These are phyloP conservation scores for Aspergillus proliferans DNA, from an alignment of 2,329 filamentous ascomycete genomes.

Conservation along the genomic window DNA sequence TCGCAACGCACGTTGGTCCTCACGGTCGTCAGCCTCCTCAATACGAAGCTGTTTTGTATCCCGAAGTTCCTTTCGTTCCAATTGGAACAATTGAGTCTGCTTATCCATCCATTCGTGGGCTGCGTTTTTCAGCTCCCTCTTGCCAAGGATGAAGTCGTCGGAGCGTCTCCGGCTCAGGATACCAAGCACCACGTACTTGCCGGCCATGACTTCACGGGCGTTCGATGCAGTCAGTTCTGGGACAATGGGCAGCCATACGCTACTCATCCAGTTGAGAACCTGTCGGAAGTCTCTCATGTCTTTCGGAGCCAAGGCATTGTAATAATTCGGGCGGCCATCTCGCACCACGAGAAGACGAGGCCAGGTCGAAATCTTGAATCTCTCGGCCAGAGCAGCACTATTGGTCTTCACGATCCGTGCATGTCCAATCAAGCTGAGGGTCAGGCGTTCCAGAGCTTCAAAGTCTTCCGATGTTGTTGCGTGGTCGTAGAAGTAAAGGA, in stretches of 20 bases:
- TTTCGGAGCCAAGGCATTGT: constrained; percentile 74
- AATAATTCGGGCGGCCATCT: constrained; percentile 85
- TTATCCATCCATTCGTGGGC: constrained; percentile 98
- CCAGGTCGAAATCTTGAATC: constrained; percentile 96
- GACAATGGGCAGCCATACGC: constrained; percentile 91
- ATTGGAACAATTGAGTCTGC: constrained; percentile 82
- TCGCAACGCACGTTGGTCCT: constrained; percentile 78
- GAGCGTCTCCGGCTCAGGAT: constrained; percentile 74
- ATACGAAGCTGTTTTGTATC: constrained; percentile 93
- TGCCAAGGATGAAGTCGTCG: constrained; percentile 70
- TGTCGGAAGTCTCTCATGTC: constrained; percentile 85
- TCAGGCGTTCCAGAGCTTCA: constrained; percentile 74
- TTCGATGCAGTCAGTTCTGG: constrained; percentile 89
- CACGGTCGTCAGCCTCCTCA: constrained; percentile 89
- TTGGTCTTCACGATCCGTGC: constrained; percentile 89
- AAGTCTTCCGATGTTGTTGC: constrained; percentile 93
- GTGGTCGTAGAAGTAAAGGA: constrained; percentile 95
- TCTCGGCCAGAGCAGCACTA: constrained; percentile 65
- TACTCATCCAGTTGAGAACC: constrained; percentile 88
- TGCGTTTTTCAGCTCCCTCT: constrained; percentile 89
- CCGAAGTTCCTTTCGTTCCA: constrained; percentile 85
- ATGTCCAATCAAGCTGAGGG: constrained; percentile 81
- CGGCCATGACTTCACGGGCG: constrained; percentile 88
- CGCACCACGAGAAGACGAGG: constrained; percentile 85
- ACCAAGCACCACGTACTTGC: constrained; percentile 88